phyloP scores from a whole-genome alignment of 2,329 filamentous ascomycete species.

The Remersonia thermophila region DNA sequence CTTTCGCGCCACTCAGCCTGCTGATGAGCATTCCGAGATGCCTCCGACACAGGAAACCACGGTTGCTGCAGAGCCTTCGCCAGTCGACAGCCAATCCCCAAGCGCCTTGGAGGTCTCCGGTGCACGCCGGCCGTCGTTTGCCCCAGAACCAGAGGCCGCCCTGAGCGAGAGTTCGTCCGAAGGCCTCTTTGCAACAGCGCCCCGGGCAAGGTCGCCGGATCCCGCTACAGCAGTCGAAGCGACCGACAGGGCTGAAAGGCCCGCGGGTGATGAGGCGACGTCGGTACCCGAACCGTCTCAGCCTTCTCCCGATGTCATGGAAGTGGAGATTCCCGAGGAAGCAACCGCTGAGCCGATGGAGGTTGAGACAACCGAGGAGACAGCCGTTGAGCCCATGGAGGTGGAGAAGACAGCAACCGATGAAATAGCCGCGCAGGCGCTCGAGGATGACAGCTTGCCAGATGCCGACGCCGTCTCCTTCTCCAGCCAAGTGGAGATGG shows the following conservation, averaged over 20 bases:
- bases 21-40: background rate
- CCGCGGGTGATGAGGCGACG: background rate
- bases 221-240: background rate
- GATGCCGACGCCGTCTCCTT: slow-evolving; percentile 8
- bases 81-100: background rate
- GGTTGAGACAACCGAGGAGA: background rate
- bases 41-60: background rate
- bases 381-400: background rate
- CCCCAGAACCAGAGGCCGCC: background rate
- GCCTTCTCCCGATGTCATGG: background rate
- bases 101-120: background rate
- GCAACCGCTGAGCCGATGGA: background rate
- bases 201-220: background rate
- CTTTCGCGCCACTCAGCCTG: background rate
- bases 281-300: background rate
- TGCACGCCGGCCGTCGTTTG: background rate
- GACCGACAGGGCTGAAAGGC: background rate
- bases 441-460: slow-evolving; percentile 1
- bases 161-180: slow-evolving; percentile 4
- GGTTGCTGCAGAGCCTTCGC: background rate
- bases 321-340: background rate
- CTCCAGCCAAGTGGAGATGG: slow-evolving; percentile 8
- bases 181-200: slow-evolving; percentile 5
- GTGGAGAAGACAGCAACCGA: background rate
- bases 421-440: background rate